A percentile compares a stretch with the other conserved stretches of the same genome.
Evolutionary conservation across 75 land plant species (phyloP).

Genomic region (Pinus albicaulis): DNA sequence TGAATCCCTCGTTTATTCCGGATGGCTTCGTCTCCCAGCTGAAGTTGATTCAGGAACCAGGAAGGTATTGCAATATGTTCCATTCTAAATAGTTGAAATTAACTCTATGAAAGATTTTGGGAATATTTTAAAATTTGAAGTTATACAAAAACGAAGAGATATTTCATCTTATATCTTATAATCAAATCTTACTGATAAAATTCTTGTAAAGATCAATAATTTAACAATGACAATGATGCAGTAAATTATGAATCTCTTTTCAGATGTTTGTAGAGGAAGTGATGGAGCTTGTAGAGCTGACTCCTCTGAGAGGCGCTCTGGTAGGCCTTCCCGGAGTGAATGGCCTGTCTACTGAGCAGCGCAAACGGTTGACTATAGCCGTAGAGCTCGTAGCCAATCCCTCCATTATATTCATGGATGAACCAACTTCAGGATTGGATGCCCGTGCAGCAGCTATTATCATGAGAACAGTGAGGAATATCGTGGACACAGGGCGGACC

Average conservation of each 20-base stretch:
- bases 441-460: slow-evolving; percentile 82
- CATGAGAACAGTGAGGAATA: slow-evolving; percentile 83
- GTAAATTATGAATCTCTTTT: not conserved
- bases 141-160: no score
- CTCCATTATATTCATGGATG: slow-evolving; percentile 81
- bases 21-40: slow-evolving; percentile 39
- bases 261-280: slow-evolving; percentile 68
- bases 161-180: no score
- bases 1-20: slow-evolving; percentile 40
- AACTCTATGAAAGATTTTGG: no score
- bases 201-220: no score
- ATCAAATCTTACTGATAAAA: no score
- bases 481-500: slow-evolving; percentile 77
- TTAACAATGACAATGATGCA: not conserved
- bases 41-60: slow-evolving; percentile 18
- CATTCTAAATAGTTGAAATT: no score
- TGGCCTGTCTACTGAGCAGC: slow-evolving; percentile 63
- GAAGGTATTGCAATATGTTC: slow-evolving; percentile 3
- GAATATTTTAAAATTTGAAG: no score
- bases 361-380: slow-evolving; percentile 68
- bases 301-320: slow-evolving; percentile 39
- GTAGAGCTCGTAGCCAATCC: slow-evolving; percentile 87
- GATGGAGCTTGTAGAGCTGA: slow-evolving; percentile 67
- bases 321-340: slow-evolving; percentile 62
- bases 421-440: slow-evolving; percentile 80